A percentile compares a stretch with the other conserved stretches of the same genome.
Evolutionary conservation across 2,329 filamentous ascomycete genomes (phyloP).

Genomic region (Neofusicoccum laricinum): DNA sequence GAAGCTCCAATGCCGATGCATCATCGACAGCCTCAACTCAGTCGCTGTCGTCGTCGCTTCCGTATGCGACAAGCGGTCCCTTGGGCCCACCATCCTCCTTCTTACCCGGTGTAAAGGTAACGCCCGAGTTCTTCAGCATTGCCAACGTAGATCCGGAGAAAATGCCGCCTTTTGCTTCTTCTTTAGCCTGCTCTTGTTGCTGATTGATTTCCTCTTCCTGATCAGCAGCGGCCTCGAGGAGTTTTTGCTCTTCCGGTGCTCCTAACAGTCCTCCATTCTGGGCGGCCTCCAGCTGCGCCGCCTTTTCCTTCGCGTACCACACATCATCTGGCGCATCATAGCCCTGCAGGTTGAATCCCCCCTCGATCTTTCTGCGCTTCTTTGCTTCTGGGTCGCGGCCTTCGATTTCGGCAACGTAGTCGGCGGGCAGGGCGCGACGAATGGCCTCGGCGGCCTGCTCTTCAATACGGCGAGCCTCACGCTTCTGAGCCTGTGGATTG

Average conservation of each 20-base stretch:
- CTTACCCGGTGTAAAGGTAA: slow-evolving; percentile 48
- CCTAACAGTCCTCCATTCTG: slow-evolving; percentile 59
- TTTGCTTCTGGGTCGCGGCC: slow-evolving; percentile 81
- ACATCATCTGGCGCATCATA: slow-evolving; percentile 94
- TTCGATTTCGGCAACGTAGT: slow-evolving; percentile 91
- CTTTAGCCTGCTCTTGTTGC: slow-evolving; percentile 20
- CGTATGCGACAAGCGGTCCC: slow-evolving; percentile 83
- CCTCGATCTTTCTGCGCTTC: slow-evolving; percentile 87
- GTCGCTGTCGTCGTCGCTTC: slow-evolving; percentile 80
- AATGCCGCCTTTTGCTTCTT: slow-evolving; percentile 59
- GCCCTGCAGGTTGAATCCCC: slow-evolving; percentile 80
- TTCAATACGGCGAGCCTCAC: slow-evolving; percentile 84
- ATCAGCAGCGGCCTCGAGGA: slow-evolving; percentile 46
- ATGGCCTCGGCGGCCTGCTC: slow-evolving; percentile 97
- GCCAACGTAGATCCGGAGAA: slow-evolving; percentile 80
- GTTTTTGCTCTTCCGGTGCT: slow-evolving; percentile 51
- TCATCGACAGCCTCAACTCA: slow-evolving; percentile 18
- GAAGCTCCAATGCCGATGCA: neutral
- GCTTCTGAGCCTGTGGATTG: slow-evolving; percentile 89
- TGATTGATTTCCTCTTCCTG: slow-evolving; percentile 32
- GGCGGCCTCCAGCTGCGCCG: slow-evolving; percentile 62
- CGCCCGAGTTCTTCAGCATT: slow-evolving; percentile 62
- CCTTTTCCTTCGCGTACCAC: slow-evolving; percentile 79
- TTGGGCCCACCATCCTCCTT: slow-evolving; percentile 54
- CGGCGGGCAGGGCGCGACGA: slow-evolving; percentile 77